A percentile compares a stretch with the other conserved stretches of the same genome.
Evolutionary conservation across 345 rosid genomes (phyloP).

Genomic region (Eucalyptus globulus): DNA sequence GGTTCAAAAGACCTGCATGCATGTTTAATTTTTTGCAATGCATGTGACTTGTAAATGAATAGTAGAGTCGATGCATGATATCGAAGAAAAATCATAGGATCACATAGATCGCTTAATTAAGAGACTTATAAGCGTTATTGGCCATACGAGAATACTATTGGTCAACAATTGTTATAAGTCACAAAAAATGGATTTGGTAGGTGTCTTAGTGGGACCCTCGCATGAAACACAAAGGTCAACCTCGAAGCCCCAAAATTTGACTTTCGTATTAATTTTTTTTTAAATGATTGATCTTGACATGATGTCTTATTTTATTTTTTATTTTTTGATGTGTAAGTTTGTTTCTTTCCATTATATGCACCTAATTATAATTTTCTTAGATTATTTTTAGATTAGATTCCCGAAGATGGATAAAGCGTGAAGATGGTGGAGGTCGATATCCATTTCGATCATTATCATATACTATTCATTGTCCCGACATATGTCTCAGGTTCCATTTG

Average conservation of each 20-base stretch:
- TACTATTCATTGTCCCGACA: accelerated
- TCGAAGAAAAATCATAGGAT: accelerated
- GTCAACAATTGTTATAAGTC: accelerated
- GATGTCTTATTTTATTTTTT: no score
- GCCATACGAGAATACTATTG: accelerated
- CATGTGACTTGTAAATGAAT: accelerated
- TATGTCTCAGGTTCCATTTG: no score
- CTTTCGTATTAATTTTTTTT: no score
- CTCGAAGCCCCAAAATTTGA: no score
- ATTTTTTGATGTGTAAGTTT: no score
- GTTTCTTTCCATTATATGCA: no score
- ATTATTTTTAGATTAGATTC: accelerated
- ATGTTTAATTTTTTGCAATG: no score
- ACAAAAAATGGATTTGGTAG: accelerated
- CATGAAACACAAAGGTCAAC: accelerated
- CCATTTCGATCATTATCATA: no score
- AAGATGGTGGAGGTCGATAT: accelerated
- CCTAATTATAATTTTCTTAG: no score
- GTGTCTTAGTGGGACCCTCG: no score
- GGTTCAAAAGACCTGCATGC: accelerated
- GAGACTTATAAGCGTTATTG: no score
- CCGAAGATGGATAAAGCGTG: accelerated
- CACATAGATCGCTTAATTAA: accelerated
- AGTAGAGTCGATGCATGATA: accelerated
- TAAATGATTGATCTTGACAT: no score